Conservation (phyloP, 2,329 filamentous ascomycete genomes). For the Huntiella decipiens region DNA sequence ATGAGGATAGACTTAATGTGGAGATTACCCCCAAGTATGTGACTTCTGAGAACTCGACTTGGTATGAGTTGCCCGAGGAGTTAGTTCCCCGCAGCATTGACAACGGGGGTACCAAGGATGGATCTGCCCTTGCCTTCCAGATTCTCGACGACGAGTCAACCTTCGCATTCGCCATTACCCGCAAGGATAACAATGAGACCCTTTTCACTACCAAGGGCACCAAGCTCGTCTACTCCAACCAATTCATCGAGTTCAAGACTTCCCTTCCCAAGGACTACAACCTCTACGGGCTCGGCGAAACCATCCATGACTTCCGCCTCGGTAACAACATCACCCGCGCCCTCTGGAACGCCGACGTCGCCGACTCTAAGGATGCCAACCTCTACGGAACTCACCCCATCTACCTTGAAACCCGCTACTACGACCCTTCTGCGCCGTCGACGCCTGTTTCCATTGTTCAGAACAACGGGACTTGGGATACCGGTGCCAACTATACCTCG, state of each 20-base stretch:
- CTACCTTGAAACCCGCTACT: conserved; percentile 66
- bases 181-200: conserved; percentile 40
- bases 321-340: conserved; percentile 51
- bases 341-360: conserved; percentile 46
- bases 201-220: conserved; percentile 48
- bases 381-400: conserved; percentile 62
- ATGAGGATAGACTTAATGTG: conserved; percentile 45
- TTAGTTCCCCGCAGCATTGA: conserved; percentile 43
- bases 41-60: conserved; percentile 39
- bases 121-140: conserved; percentile 34
- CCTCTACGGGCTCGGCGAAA: conserved; percentile 55
- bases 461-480: conserved; percentile 13
- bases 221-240: conserved; percentile 53
- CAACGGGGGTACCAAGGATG: conserved; percentile 49
- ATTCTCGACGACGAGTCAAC: conserved; percentile 34
- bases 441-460: conserved; percentile 32
- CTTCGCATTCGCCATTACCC: conserved; percentile 48
- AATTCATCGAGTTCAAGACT: conserved; percentile 54
- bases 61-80: conserved; percentile 46
- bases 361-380: conserved; percentile 45
- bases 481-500: conserved; percentile 37
- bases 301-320: conserved; percentile 51
- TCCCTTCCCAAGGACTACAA: conserved; percentile 52
- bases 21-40: conserved; percentile 50
- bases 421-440: conserved; percentile 27